These are phyloP conservation scores for Lactarius trivialis DNA, from an alignment of 768 basidiomycete species.

Conservation along the genomic window DNA sequence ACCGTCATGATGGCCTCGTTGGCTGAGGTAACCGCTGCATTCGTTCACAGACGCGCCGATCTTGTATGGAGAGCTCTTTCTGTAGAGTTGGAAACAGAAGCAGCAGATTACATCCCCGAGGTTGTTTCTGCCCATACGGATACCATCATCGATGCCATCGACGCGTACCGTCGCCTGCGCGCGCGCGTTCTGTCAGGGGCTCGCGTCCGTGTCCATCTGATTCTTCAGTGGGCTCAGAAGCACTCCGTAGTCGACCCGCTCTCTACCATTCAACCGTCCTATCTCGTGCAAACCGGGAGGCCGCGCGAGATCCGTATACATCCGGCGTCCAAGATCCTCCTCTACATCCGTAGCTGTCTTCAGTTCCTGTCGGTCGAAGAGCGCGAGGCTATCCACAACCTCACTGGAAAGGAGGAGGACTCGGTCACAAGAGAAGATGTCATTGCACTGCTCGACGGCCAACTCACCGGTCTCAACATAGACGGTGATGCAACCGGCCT, in stretches of 20 bases:
- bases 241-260: constrained; percentile 61
- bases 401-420: constrained; percentile 22
- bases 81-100: constrained; percentile 13
- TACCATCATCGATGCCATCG: constrained; percentile 1
- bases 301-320: constrained; percentile 65
- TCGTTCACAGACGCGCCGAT: constrained; percentile 13
- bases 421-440: constrained; percentile 17
- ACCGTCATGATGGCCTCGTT: constrained; percentile 8
- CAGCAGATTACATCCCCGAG: constrained; percentile 8
- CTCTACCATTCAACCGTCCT: constrained; percentile 80
- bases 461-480: constrained; percentile 11
- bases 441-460: constrained; percentile 13
- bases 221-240: constrained; percentile 46
- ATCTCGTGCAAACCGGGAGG: constrained; percentile 67
- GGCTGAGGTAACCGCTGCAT: not conserved
- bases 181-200: not conserved
- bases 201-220: constrained; percentile 32
- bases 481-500: constrained; percentile 16
- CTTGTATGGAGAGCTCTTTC: constrained; percentile 13
- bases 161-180: constrained; percentile 1
- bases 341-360: constrained; percentile 66
- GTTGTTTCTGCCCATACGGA: constrained; percentile 1
- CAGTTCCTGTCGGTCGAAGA: constrained; percentile 36
- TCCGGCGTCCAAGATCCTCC: constrained; percentile 66
- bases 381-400: constrained; percentile 24